These are phyloP conservation scores for Fusarium abutilonis DNA, from an alignment of 2,329 filamentous ascomycete species.

Conservation along the genomic window DNA sequence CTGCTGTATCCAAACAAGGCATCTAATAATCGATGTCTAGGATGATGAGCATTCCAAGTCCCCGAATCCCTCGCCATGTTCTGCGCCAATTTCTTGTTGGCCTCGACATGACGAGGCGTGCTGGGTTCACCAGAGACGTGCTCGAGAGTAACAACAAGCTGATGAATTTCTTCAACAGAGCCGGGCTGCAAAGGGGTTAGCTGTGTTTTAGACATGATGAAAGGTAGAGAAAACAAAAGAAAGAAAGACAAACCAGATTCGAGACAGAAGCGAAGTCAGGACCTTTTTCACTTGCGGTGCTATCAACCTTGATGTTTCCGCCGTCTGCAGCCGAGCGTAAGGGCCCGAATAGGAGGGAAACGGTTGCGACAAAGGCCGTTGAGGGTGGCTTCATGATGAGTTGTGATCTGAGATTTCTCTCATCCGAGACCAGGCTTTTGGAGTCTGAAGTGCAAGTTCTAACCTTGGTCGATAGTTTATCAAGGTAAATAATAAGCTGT, in stretches of 20 bases:
- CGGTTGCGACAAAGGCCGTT: conserved; percentile 3
- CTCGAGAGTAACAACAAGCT: conserved; percentile 44
- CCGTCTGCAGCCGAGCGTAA: conserved; percentile 18
- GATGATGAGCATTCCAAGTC: conserved; percentile 50
- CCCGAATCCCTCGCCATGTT: conserved; percentile 46
- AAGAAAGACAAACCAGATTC: conserved; percentile 31
- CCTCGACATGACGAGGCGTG: conserved; percentile 45
- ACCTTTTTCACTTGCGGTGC: conserved; percentile 6
- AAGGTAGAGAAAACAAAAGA: background rate
- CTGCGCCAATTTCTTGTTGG: conserved; percentile 47
- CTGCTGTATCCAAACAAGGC: conserved; percentile 52
- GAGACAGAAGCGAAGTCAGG: conserved; percentile 25
- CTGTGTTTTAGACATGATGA: background rate
- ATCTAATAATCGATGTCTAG: conserved; percentile 54
- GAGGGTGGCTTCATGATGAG: conserved; percentile 21
- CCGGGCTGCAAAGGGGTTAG: conserved; percentile 27
- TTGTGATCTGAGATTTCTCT: background rate
- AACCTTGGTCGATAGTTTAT: background rate
- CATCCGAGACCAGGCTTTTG: no score
- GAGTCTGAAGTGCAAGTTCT: background rate
- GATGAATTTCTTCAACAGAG: conserved; percentile 38
- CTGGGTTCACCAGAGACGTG: conserved; percentile 33
- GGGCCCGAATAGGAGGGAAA: conserved; percentile 11
- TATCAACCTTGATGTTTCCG: conserved; percentile 22
- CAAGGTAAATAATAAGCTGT: background rate